Conservation (phyloP, 768 basidiomycete genomes). For the Mycena venus region DNA sequence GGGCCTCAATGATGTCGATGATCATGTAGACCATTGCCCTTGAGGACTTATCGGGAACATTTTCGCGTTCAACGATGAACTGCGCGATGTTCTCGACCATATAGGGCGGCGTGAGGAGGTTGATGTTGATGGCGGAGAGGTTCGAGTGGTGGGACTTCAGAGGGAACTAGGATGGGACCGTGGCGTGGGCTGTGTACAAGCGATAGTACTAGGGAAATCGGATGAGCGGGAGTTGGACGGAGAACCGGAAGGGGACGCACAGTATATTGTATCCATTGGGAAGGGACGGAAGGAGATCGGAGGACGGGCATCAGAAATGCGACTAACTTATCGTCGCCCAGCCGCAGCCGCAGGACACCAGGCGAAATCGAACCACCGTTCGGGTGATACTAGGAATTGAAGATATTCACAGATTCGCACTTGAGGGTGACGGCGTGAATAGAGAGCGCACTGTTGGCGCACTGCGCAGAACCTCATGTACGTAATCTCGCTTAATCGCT, state of each 20-base stretch:
- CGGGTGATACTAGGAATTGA: neutral
- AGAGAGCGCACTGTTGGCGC: too few relatives aligned
- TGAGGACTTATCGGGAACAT: neutral
- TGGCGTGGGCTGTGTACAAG: neutral
- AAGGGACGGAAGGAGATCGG: neutral
- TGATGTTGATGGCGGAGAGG: constrained; percentile 6
- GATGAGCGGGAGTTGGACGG: neutral
- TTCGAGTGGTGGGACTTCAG: neutral
- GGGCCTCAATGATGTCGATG: constrained; percentile 1
- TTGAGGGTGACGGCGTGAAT: neutral
- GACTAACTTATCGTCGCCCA: neutral
- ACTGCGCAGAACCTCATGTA: too few relatives aligned
- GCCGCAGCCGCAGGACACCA: neutral
- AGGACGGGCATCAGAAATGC: neutral
- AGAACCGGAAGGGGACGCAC: neutral
- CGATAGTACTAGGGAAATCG: neutral
- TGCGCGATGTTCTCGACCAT: constrained; percentile 4
- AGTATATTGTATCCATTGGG: neutral
- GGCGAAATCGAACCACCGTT: neutral
- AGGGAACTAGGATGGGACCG: neutral
- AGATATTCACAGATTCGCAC: too few relatives aligned
- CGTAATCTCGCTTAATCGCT: too few relatives aligned
- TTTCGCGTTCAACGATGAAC: neutral
- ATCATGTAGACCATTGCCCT: constrained; percentile 8
- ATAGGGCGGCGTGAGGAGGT: constrained; percentile 7